A percentile compares a stretch with the other conserved stretches of the same genome.
phyloP scores from a whole-genome alignment of 1,284 basidiomycete species.

The Cronartium quercuum region DNA sequence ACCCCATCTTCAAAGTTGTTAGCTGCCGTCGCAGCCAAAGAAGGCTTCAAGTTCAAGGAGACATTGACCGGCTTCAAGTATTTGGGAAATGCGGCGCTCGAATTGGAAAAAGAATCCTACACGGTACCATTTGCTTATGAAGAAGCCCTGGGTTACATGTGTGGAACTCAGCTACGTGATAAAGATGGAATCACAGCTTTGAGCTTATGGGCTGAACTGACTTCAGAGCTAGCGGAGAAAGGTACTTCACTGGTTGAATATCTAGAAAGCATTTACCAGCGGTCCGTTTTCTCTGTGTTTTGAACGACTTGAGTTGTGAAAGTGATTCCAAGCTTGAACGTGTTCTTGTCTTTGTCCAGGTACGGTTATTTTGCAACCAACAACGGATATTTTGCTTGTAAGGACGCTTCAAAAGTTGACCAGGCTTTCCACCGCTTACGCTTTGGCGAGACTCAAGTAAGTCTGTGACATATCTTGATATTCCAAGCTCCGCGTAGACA shows the following conservation, averaged over 20 bases:
- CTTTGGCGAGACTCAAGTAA: conserved; percentile 31
- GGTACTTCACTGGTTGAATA: conserved; percentile 58
- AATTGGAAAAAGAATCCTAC: conserved; percentile 61
- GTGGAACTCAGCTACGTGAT: conserved; percentile 66
- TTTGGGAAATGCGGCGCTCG: conserved; percentile 67
- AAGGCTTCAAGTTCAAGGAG: conserved; percentile 73
- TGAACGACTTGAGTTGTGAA: not conserved
- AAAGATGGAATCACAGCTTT: conserved; percentile 61
- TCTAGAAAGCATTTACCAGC: conserved; percentile 61
- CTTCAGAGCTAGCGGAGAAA: conserved; percentile 54
- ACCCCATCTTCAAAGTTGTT: conserved; percentile 83
- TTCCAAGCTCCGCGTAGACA: not conserved
- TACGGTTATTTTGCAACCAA: conserved; percentile 52
- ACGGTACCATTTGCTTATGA: conserved; percentile 75
- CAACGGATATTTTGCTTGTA: conserved; percentile 74
- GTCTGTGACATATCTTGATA: not conserved
- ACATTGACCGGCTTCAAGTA: conserved; percentile 64
- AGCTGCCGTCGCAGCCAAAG: conserved; percentile 62
- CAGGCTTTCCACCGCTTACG: conserved; percentile 63
- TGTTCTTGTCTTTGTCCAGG: conserved; percentile 10
- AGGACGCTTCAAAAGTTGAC: conserved; percentile 60
- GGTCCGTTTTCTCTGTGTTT: conserved; percentile 51
- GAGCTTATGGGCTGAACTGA: conserved; percentile 65
- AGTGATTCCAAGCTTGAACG: not conserved
- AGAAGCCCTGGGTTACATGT: conserved; percentile 78